phyloP scores from a whole-genome alignment of 768 basidiomycete genomes.

The Boletus insuetus region DNA sequence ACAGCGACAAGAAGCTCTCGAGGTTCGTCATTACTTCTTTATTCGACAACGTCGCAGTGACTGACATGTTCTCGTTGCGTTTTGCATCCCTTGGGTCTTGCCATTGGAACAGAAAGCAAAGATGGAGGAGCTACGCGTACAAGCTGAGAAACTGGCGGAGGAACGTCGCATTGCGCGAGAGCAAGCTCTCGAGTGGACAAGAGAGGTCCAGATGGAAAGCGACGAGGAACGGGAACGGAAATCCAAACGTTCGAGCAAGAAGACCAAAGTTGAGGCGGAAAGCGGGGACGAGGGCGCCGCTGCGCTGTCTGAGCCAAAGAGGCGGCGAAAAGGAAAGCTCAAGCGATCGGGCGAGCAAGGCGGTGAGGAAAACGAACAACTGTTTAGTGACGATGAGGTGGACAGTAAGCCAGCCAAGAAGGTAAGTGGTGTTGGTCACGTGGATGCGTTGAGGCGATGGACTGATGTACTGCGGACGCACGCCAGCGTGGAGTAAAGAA shows the following conservation, averaged over 20 bases:
- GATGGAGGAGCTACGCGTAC: constrained; percentile 59
- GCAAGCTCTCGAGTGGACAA: constrained; percentile 76
- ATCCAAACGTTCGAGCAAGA: constrained; percentile 52
- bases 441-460: not conserved
- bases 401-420: constrained; percentile 61
- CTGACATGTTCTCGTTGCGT: not conserved
- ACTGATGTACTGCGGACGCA: not conserved
- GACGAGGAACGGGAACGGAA: constrained; percentile 79
- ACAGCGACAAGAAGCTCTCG: constrained; percentile 57
- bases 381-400: constrained; percentile 72
- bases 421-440: constrained; percentile 38
- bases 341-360: constrained; percentile 52
- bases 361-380: constrained; percentile 55
- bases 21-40: constrained; percentile 45
- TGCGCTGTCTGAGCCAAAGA: constrained; percentile 52
- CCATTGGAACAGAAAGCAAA: constrained; percentile 46
- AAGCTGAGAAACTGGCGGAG: constrained; percentile 79
- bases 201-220: constrained; percentile 61
- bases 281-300: constrained; percentile 48
- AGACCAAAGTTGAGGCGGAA: constrained; percentile 50
- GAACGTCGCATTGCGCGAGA: constrained; percentile 73
- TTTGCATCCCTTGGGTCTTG: not conserved
- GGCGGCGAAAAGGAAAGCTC: constrained; percentile 75
- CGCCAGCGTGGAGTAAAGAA: constrained; percentile 57
- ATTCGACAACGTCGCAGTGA: not conserved